A percentile compares a stretch with the other conserved stretches of the same genome.
Evolutionary conservation across 1,284 basidiomycete genomes (phyloP).

Genomic region (Bondarzewia mesenterica): DNA sequence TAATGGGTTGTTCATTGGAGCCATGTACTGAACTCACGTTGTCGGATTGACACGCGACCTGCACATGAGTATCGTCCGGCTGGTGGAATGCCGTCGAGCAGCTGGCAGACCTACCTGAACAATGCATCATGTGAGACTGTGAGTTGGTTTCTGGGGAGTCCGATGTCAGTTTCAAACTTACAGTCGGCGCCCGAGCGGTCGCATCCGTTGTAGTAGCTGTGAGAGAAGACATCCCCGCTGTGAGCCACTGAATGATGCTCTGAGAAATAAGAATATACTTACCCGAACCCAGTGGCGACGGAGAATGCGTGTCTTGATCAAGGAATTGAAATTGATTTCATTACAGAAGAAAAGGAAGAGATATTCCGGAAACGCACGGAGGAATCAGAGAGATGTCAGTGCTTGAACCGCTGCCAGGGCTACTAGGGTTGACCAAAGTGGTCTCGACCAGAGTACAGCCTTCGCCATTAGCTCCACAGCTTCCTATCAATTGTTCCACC

Average conservation of each 20-base stretch:
- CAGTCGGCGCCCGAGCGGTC: neutral
- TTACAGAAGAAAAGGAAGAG: neutral
- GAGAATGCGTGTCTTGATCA: too few relatives aligned
- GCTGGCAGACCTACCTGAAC: too few relatives aligned
- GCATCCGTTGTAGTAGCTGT: neutral
- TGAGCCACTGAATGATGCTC: neutral
- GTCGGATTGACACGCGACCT: neutral
- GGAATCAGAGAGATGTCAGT: conserved; percentile 19
- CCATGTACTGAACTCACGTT: neutral
- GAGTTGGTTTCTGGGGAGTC: too few relatives aligned
- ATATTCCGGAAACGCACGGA: too few relatives aligned
- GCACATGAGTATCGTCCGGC: neutral
- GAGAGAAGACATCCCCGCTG: too few relatives aligned
- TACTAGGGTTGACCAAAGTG: conserved; percentile 17
- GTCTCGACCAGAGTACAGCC: conserved; percentile 19
- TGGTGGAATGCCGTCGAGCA: neutral
- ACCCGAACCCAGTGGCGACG: too few relatives aligned
- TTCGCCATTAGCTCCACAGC: conserved; percentile 19
- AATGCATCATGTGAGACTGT: too few relatives aligned
- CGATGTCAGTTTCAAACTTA: too few relatives aligned
- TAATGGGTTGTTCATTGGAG: neutral
- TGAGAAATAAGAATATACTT: neutral
- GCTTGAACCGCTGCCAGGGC: conserved; percentile 16
- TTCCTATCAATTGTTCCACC: conserved; percentile 18
- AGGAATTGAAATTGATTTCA: neutral